A percentile compares a stretch with the other conserved stretches of the same genome.
These are phyloP conservation scores for Candida easanensis DNA, from an alignment of 805 yeast species.

Conservation along the genomic window DNA sequence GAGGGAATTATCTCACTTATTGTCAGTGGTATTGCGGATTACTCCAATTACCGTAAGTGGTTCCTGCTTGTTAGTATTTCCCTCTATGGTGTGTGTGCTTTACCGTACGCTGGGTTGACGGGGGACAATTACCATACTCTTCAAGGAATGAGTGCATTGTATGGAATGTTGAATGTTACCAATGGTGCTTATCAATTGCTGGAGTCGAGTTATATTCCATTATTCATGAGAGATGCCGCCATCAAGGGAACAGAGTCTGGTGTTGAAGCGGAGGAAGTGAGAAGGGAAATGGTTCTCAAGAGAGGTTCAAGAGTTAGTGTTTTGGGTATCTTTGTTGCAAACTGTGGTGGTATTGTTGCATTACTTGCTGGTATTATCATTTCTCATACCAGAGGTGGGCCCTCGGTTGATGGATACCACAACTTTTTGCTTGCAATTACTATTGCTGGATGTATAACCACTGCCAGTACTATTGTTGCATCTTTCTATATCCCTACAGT, in stretches of 20 bases:
- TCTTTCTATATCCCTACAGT: slow-evolving; percentile 33
- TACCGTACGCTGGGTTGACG: slow-evolving; percentile 35
- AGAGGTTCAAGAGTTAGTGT: slow-evolving; percentile 37
- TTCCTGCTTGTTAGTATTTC: slow-evolving; percentile 32
- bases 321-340: slow-evolving; percentile 35
- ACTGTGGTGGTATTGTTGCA: slow-evolving; percentile 38
- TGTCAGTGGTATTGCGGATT: slow-evolving; percentile 41
- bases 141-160: slow-evolving; percentile 30
- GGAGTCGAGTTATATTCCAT: slow-evolving; percentile 40
- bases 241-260: neutral
- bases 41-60: slow-evolving; percentile 35
- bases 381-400: slow-evolving; percentile 29
- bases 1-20: slow-evolving; percentile 36
- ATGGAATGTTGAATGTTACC: slow-evolving; percentile 30
- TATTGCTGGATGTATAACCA: slow-evolving; percentile 37
- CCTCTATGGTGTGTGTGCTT: slow-evolving; percentile 33
- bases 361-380: slow-evolving; percentile 38
- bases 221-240: slow-evolving; percentile 35
- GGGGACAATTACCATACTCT: slow-evolving; percentile 24
- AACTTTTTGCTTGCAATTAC: slow-evolving; percentile 38
- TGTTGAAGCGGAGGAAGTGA: slow-evolving; percentile 22
- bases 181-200: slow-evolving; percentile 35
- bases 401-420: slow-evolving; percentile 30
- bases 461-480: slow-evolving; percentile 27
- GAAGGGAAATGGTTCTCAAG: slow-evolving; percentile 28